Base-by-base conservation (phyloP, 2,329 filamentous ascomycete genomes). In the Allantophomopsis lycopodina region DNA sequence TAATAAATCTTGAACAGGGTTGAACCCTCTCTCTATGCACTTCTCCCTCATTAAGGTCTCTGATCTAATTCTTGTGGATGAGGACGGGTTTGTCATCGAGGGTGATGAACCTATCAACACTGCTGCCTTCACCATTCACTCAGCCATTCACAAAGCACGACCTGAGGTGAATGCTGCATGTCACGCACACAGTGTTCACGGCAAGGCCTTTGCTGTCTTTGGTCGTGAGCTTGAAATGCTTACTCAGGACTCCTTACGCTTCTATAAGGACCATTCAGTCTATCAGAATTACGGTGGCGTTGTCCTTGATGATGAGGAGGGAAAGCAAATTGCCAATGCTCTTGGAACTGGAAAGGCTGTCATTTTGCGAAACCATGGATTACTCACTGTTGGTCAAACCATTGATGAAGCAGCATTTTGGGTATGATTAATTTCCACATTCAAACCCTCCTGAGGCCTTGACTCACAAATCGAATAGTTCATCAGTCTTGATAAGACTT, bases 21-120 rank as follows among this genome's bases (percentile, higher is more conserved):
- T 82, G 4, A 81, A 81, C 47, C 77, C 76, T 0, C 76, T 80
- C 41, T 75, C 75, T 10, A 65, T 73, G 2, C 66, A 72, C 2
- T 81, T 79, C 57, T 70, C 69, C 5, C 60, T 74, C 40, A 73
- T 82, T 39, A 74, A 69, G 36, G 65, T 68, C 0, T 76, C 71
- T 0, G 76, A 83, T 45, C 63, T 83, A 11, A 79, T 83, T 39
- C 69, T 71, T 13, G 76, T 83, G 2, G 65, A 78, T 48, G 66
- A 76, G 42, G 52, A 65, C 0, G 77, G 78, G 2, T 58, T 71
- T 15, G 66, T 82, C 21, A 69, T 83, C 16, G 73, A 71, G n/a
- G 76, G 76, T 3, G 76, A 76, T 1, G 61, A 59, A 50, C 53
- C 44, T n/a, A 58, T 67, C 44, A 66, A 66, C 41, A 59, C 62